Percentiles rank a stretch among this genome's conserved stretches.
Conservation (phyloP, 2,329 filamentous ascomycete genomes). For the Colletotrichum sp. region DNA sequence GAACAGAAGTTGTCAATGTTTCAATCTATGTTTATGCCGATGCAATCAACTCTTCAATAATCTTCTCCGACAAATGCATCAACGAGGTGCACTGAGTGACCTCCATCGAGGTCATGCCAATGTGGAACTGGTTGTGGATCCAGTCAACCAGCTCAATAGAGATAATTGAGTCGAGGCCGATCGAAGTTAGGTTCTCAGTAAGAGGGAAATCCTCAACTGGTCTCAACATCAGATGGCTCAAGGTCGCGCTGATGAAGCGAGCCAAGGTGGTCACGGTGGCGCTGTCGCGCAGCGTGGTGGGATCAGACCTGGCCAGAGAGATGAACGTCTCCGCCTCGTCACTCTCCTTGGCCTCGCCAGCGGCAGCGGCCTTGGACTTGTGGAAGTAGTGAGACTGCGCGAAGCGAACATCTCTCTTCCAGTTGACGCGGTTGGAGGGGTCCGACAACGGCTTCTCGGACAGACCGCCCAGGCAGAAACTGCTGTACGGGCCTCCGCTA, state of each 20-base stretch:
- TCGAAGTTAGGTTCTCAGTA: background rate
- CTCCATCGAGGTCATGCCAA: slow-evolving; percentile 2
- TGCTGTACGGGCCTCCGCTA: background rate
- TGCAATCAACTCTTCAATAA: background rate
- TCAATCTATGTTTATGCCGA: background rate
- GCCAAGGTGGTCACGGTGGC: background rate
- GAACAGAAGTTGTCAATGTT: background rate
- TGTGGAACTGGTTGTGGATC: slow-evolving; percentile 10
- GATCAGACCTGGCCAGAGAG: background rate
- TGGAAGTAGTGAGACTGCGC: slow-evolving; percentile 9
- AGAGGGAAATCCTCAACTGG: slow-evolving; percentile 3
- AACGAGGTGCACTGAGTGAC: slow-evolving; percentile 7
- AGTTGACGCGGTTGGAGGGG: slow-evolving; percentile 6
- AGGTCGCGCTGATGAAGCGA: background rate
- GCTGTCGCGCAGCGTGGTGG: background rate
- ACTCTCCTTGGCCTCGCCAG: background rate
- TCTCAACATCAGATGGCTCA: background rate
- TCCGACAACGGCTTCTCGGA: slow-evolving; percentile 2
- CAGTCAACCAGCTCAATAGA: slow-evolving; percentile 16
- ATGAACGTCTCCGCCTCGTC: background rate
- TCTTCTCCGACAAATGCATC: background rate
- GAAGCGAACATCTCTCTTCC: slow-evolving; percentile 2
- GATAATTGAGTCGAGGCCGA: slow-evolving; percentile 5
- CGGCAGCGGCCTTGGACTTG: background rate
- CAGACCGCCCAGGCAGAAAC: slow-evolving; percentile 1